These are phyloP conservation scores for Xylaria bambusicola DNA, from an alignment of 495 filamentous ascomycete species.

Conservation along the genomic window DNA sequence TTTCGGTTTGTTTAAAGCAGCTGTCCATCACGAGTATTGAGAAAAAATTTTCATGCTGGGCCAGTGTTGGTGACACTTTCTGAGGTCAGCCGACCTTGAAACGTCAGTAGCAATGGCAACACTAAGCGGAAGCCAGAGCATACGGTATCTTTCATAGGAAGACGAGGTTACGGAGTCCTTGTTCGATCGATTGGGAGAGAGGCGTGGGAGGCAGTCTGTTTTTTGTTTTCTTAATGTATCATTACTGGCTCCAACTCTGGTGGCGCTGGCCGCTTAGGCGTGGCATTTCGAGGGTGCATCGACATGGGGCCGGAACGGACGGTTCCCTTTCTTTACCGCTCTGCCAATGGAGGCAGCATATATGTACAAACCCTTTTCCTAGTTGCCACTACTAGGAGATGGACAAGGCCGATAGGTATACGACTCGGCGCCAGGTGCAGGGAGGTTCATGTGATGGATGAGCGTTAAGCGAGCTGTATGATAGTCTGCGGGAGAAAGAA, in stretches of 20 bases:
- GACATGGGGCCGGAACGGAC: neutral
- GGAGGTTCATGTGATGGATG: constrained; percentile 10
- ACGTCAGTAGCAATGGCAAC: constrained; percentile 31
- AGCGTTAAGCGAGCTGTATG: neutral
- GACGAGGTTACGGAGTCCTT: constrained; percentile 11
- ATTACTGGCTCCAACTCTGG: neutral
- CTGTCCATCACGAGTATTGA: constrained; percentile 21
- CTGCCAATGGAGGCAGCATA: constrained; percentile 4
- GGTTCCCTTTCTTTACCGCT: neutral
- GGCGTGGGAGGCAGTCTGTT: neutral
- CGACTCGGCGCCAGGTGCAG: neutral
- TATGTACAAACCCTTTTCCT: neutral
- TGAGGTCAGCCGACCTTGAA: constrained; percentile 23
- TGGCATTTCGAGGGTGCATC: neutral
- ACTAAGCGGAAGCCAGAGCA: constrained; percentile 25
- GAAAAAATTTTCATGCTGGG: constrained; percentile 9
- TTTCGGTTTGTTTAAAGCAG: constrained; percentile 10
- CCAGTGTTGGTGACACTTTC: constrained; percentile 26
- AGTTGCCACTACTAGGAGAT: neutral
- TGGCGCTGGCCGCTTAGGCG: constrained; percentile 1
- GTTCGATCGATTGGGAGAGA: neutral
- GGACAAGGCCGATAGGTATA: neutral
- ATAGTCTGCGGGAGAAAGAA: neutral
- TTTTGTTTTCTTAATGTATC: neutral
- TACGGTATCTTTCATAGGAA: constrained; percentile 24